Evolutionary conservation across 176 grass and related monocot species (phyloP).

Genomic region (Areca catechu): DNA sequence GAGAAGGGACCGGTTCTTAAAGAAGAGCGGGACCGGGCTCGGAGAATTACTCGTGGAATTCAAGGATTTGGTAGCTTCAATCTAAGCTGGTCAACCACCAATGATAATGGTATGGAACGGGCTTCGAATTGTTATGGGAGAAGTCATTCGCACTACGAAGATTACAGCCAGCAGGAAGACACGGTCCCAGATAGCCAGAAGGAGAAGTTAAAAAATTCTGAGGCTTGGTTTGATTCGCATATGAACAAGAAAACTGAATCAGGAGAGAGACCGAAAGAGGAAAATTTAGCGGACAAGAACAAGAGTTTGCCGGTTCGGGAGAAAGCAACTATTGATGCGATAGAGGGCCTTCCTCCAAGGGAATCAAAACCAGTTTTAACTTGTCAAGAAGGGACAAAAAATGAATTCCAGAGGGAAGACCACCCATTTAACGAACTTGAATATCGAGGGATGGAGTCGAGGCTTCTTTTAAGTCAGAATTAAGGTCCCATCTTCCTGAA

Average conservation of each 20-base stretch:
- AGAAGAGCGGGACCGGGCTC: constrained; percentile 60
- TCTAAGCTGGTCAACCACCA: constrained; percentile 16
- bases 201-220: constrained; percentile 29
- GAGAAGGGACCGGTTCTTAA: constrained; percentile 59
- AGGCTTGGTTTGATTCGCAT: background rate
- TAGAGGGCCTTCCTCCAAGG: background rate
- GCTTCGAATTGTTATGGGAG: constrained; percentile 26
- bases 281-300: no score
- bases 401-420: constrained; percentile 25
- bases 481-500: background rate
- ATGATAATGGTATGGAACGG: background rate
- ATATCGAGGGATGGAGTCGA: constrained; percentile 31
- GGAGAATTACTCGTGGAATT: constrained; percentile 60
- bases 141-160: constrained; percentile 44
- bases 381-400: constrained; percentile 20
- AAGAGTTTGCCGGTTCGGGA: background rate
- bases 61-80: constrained; percentile 89
- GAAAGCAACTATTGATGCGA: background rate
- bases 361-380: constrained; percentile 9
- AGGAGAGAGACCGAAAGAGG: no score
- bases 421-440: constrained; percentile 47
- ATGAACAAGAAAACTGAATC: background rate
- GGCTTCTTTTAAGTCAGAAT: constrained; percentile 43
- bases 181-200: constrained; percentile 15
- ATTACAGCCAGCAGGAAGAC: constrained; percentile 10